Conservation (phyloP, 2,329 filamentous ascomycete species). For the Aspergillus novofumigatus region DNA sequence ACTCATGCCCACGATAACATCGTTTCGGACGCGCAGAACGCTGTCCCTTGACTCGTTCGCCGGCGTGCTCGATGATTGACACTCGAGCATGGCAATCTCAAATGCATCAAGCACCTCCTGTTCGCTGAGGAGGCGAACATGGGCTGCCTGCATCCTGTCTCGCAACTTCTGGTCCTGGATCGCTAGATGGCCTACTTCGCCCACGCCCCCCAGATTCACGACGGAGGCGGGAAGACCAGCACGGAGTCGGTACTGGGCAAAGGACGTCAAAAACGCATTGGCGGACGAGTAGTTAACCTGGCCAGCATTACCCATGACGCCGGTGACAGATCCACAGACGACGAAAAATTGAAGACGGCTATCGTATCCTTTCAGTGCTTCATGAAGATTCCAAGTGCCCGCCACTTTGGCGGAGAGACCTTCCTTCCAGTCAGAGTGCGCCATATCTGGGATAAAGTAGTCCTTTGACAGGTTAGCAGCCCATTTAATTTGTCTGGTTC, state of each 20-base stretch:
- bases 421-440: slow-evolving; percentile 1
- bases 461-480: too few relatives aligned
- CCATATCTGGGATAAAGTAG: too few relatives aligned
- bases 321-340: slow-evolving; percentile 29
- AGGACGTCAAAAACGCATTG: slow-evolving; percentile 24
- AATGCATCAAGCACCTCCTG: too few relatives aligned
- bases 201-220: slow-evolving; percentile 20
- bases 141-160: too few relatives aligned
- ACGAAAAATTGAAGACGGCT: slow-evolving; percentile 13
- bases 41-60: too few relatives aligned
- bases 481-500: too few relatives aligned
- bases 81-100: too few relatives aligned
- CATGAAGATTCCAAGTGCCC: slow-evolving; percentile 22
- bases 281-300: slow-evolving; percentile 37
- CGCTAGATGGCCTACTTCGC: slow-evolving; percentile 13
- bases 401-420: slow-evolving; percentile 11
- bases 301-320: slow-evolving; percentile 28
- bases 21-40: too few relatives aligned
- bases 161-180: too few relatives aligned
- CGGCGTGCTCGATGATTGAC: too few relatives aligned
- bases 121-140: too few relatives aligned
- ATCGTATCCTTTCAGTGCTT: background rate
- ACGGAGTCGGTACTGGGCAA: slow-evolving; percentile 16
- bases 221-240: slow-evolving; percentile 14
- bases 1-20: too few relatives aligned